Percentiles rank a stretch among this genome's conserved stretches.
Conservation (phyloP, 495 filamentous ascomycete genomes). For the Cladorrhinum samala region DNA sequence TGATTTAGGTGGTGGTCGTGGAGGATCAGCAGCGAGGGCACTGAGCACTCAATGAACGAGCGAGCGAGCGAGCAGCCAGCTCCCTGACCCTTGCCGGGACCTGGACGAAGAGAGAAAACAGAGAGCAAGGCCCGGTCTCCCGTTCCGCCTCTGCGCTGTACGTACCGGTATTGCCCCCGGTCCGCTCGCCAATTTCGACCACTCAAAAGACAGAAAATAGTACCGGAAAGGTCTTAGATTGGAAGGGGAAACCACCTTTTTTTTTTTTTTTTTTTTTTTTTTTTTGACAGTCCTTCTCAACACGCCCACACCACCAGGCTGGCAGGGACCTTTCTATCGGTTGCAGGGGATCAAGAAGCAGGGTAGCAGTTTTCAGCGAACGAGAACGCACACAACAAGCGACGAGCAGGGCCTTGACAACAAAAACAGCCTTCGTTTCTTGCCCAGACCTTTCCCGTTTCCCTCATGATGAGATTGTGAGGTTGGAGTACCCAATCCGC, state of each 20-base stretch:
- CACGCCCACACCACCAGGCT: background rate
- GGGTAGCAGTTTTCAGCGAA: background rate
- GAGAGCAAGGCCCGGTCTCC: constrained; percentile 23
- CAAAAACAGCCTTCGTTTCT: no score
- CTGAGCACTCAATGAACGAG: constrained; percentile 5
- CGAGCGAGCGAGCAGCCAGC: constrained; percentile 3
- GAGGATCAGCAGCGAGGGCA: constrained; percentile 30
- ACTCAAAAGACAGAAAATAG: constrained; percentile 23
- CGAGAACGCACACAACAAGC: background rate
- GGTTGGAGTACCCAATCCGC: no score
- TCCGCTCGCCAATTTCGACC: constrained; percentile 21
- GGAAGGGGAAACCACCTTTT: constrained; percentile 9
- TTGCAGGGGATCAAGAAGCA: background rate
- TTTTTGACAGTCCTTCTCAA: background rate
- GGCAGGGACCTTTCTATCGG: background rate
- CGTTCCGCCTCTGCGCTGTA: constrained; percentile 17
- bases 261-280: background rate
- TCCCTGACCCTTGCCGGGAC: background rate
- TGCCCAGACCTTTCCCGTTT: no score
- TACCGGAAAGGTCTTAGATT: constrained; percentile 28
- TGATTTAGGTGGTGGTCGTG: constrained; percentile 38
- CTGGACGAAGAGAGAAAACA: constrained; percentile 18
- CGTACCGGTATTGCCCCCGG: constrained; percentile 14
- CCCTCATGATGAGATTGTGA: no score
- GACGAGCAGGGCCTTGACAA: background rate